Percentiles rank a stretch among this genome's conserved stretches.
These are phyloP conservation scores for Thraustochytrium sp. DNA, from an alignment of 352 stramenopile genomes.

Conservation along the genomic window DNA sequence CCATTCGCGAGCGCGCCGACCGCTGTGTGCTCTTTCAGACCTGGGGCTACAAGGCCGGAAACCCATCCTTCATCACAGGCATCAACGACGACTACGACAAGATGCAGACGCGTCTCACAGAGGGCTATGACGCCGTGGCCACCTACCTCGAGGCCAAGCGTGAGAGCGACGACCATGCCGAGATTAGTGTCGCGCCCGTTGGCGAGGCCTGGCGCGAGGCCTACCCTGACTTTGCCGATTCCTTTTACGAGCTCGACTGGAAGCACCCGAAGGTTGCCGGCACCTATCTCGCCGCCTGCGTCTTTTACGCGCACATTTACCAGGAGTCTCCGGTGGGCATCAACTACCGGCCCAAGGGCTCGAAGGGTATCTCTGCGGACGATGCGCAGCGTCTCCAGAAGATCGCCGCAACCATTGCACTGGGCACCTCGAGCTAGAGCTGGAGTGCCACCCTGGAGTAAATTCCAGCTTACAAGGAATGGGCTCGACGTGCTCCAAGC, in stretches of 20 bases:
- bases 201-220: not conserved
- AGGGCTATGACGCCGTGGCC: not conserved
- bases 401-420: not conserved
- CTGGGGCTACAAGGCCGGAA: not conserved
- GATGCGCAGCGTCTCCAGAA: no score
- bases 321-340: not conserved
- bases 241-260: not conserved
- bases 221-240: not conserved
- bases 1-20: not conserved
- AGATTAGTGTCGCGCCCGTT: not conserved
- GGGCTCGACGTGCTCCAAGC: no score
- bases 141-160: not conserved
- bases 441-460: no score
- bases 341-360: constrained; percentile 4
- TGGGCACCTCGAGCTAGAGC: no score
- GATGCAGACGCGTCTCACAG: not conserved
- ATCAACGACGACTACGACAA: not conserved
- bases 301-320: constrained; percentile 20
- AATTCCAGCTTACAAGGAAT: no score
- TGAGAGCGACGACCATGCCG: not conserved
- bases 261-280: not conserved
- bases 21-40: not conserved
- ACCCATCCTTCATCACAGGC: not conserved
- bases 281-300: constrained; percentile 6
- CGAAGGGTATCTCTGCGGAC: not conserved